Base-by-base conservation (phyloP, 108 stramenopile genomes). In the Asterionellopsis glacialis region DNA sequence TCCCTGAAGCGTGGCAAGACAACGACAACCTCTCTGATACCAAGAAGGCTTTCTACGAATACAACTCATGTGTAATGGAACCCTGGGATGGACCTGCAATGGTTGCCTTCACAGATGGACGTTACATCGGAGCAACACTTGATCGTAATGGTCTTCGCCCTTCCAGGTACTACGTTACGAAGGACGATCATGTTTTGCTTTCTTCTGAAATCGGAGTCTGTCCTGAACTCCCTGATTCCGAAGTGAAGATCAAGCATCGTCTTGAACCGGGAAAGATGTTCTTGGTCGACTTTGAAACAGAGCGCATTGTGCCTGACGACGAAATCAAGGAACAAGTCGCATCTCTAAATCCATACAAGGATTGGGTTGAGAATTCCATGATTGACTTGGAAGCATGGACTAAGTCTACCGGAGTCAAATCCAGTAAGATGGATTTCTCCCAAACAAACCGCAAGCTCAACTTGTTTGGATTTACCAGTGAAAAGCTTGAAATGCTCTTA, bases 11-110 rank as follows among this genome's bases (percentile, higher is more conserved):
- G 22, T 91, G 94, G 94, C 96, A 98, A 79, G 96, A 95, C 65
- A 97, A 98, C 69, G 73, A 81, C 65, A 81, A 88, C 64, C 67
- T 98, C 47, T 81, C 90, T 23, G 86, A 91, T 49, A 65, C 89
- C 55, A 96, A 97, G 77, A 93, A 93, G 59, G 88, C 94, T 23
- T 98, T 97, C 65, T 98, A 97, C 74, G 95, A 98, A 73, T 98
- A 96, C 84, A 95, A 98, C 68, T 93, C 92, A 9, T 91, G 90
- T 67, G 73, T 97, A 59, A 97, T 96, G 98, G 98, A 98, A 83
- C 98, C 98, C 22, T 98, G 98, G 98, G 98, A 98, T 74, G 98
- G 98, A 51, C 98, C 98, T 26, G 98, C 98, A 62, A 95, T 97
- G 95, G 95, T 98, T 60, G 96, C 96, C 59, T 98, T 98, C 64